Base-by-base conservation (phyloP, 306 rosid genomes). In the Quercus ilex region DNA sequence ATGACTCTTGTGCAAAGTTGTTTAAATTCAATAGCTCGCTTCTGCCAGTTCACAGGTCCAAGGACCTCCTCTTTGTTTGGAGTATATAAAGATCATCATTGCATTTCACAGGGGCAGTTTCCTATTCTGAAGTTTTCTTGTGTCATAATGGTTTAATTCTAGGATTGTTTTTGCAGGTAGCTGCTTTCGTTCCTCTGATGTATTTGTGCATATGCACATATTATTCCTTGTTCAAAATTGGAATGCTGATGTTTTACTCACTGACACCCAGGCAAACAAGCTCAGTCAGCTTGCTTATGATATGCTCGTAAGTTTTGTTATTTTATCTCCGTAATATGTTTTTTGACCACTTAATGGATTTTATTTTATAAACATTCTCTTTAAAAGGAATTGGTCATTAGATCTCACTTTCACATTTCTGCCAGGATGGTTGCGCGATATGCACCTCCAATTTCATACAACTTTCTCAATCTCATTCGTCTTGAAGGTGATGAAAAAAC, bases 141-240 rank as follows among this genome's bases (percentile, higher is more conserved):
- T 59, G 12, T 77, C 74, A 71, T 55, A 46, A 26, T 74, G 43
- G 71, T 17, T 83, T 79, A 53, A 43, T 69, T 77, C 15, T 67
- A 58, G 79, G 72, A 17, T 78, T 72, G 8, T 74, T 82, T 57
- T 59, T 74, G 30, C 94, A 94, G 98, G 79, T 90, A 55, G 96
- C 91, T 85, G 97, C 97, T 58, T 90, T 89, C 77, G 76, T 94
- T 78, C 98, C 98, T 56, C 83, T 94, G 91, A 86, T 94, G 97
- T 94, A 91, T 86, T 92, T 94, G 97, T 94, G 97, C 82, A 41
- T 92, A 38, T 94, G 98, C 84, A 94, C 98, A 74, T 94, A 94
- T 79, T 94, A 89, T 90, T 91, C 98, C 74, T 84, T 94, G 90
- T 94, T 94, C 85, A 92, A 94, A 84, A 85, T 92, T 83, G 98